These are phyloP conservation scores for Monilinia laxa DNA, from an alignment of 2,329 filamentous ascomycete species.

Conservation along the genomic window DNA sequence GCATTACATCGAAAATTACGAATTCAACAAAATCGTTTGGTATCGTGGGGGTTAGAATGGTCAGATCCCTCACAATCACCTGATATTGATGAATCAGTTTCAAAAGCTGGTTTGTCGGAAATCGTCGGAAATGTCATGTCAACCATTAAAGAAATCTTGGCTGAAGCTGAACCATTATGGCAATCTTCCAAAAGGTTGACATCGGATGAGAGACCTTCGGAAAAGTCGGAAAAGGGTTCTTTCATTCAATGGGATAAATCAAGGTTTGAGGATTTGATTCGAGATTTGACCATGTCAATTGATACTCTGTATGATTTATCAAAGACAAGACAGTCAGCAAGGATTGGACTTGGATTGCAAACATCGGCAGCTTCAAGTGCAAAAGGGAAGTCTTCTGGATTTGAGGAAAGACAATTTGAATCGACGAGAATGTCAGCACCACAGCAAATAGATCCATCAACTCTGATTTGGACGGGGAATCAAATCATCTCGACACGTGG, in stretches of 20 bases:
- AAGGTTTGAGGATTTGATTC: conserved; percentile 73
- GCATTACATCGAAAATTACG: conserved; percentile 72
- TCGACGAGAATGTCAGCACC: conserved; percentile 62
- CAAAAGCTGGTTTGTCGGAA: conserved; percentile 72
- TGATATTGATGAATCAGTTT: conserved; percentile 69
- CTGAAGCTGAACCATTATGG: conserved; percentile 73
- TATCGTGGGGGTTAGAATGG: conserved; percentile 81
- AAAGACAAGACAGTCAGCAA: conserved; percentile 54
- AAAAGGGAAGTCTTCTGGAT: conserved; percentile 35
- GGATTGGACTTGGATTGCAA: conserved; percentile 29
- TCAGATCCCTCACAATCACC: conserved; percentile 66
- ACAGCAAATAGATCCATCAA: conserved; percentile 56
- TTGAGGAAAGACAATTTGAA: conserved; percentile 48
- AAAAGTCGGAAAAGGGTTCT: conserved; percentile 50
- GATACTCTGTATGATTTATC: conserved; percentile 79
- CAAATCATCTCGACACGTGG: conserved; percentile 22
- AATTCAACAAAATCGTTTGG: conserved; percentile 70
- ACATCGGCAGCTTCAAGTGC: conserved; percentile 27
- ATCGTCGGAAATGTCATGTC: conserved; percentile 76
- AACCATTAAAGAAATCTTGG: conserved; percentile 76
- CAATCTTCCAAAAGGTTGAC: conserved; percentile 53
- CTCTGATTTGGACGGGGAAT: conserved; percentile 48
- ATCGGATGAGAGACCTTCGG: conserved; percentile 32
- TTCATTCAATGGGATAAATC: conserved; percentile 66
- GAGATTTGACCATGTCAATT: conserved; percentile 73